Conservation (phyloP, 441 rosid species). For the Mallotus repandus region DNA sequence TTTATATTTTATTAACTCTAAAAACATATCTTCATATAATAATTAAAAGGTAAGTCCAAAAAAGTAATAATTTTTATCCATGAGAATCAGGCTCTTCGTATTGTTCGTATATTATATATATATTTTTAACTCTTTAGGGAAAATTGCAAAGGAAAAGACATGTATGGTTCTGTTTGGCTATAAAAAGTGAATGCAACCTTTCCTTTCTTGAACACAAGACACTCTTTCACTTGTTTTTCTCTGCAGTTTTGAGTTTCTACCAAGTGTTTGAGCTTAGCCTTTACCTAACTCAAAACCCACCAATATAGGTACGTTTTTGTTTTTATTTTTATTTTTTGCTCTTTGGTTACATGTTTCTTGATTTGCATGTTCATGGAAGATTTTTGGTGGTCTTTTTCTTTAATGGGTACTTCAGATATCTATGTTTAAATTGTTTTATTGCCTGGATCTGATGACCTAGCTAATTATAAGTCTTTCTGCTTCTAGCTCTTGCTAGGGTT, state of each 20-base stretch:
- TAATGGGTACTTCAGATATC: not conserved
- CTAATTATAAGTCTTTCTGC: not conserved
- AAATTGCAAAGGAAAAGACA: not conserved
- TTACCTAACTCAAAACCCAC: conserved; percentile 5
- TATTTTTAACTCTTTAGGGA: conserved; percentile 1
- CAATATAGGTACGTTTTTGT: not conserved
- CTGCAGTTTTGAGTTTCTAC: not conserved
- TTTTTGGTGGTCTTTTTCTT: conserved; percentile 17
- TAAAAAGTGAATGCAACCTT: conserved; percentile 38
- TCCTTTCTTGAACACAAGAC: conserved; percentile 36
- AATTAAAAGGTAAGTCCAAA: too few species aligned
- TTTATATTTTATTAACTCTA: too few species aligned
- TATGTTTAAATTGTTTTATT: conserved; percentile 9
- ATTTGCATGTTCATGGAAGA: conserved; percentile 22
- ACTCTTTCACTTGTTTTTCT: not conserved
- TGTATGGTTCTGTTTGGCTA: conserved; percentile 32
- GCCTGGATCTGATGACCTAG: conserved; percentile 41
- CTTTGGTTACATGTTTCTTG: not conserved
- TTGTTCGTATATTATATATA: too few species aligned
- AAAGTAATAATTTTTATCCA: too few species aligned
- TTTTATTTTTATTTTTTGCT: not conserved
- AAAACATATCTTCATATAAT: too few species aligned
- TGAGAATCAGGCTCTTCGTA: too few species aligned
- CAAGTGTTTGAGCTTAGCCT: too few species aligned
- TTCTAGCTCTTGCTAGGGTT: conserved; percentile 30